These are phyloP conservation scores for Penicillium diatomitis DNA, from an alignment of 495 filamentous ascomycete species.

Conservation along the genomic window DNA sequence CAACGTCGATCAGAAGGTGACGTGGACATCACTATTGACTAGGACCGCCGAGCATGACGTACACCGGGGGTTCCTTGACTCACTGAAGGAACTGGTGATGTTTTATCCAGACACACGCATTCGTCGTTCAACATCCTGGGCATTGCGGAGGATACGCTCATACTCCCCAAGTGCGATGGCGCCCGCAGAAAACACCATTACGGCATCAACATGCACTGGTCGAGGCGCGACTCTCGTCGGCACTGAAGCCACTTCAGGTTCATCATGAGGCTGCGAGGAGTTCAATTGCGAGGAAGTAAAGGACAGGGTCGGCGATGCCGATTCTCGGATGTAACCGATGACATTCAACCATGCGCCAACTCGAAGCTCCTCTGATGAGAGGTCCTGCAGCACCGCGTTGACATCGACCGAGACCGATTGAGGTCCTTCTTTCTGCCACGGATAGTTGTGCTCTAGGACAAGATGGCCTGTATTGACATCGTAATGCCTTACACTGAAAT, in stretches of 20 bases:
- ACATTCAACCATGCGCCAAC: constrained; percentile 88
- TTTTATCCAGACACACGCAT: constrained; percentile 7
- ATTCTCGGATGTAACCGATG: constrained; percentile 62
- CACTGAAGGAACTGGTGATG: neutral
- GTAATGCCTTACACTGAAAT: constrained; percentile 60
- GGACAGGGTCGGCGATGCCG: constrained; percentile 3
- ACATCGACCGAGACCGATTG: constrained; percentile 56
- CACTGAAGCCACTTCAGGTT: neutral
- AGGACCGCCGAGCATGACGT: too few species aligned
- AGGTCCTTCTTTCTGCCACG: constrained; percentile 22
- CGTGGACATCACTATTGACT: neutral
- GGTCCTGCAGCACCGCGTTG: constrained; percentile 53
- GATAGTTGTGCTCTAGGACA: constrained; percentile 57
- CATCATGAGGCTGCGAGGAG: neutral
- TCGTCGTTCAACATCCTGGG: constrained; percentile 25
- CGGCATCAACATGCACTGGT: constrained; percentile 47
- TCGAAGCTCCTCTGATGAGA: constrained; percentile 55
- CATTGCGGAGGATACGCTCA: constrained; percentile 38
- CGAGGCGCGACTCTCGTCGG: constrained; percentile 8
- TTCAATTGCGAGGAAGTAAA: constrained; percentile 7
- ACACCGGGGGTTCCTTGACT: too few species aligned
- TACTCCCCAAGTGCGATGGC: constrained; percentile 55
- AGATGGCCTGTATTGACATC: constrained; percentile 48
- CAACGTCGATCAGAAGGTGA: neutral
- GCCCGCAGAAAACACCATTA: constrained; percentile 59